phyloP scores from a whole-genome alignment of 768 basidiomycete genomes.

The Collybiopsis confluens region DNA sequence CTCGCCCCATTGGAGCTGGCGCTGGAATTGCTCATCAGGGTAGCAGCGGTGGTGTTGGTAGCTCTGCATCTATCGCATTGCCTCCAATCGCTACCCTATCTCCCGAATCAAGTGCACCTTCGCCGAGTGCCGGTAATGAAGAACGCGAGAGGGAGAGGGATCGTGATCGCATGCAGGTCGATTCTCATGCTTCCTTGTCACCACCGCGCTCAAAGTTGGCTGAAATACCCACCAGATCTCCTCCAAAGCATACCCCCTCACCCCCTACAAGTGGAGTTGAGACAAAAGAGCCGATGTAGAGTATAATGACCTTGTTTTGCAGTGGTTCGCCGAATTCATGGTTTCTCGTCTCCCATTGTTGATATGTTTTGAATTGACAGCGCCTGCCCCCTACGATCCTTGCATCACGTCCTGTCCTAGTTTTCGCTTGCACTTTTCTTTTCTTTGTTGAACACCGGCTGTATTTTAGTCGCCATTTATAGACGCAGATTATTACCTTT shows the following conservation, averaged over 20 bases:
- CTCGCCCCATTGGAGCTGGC: constrained; percentile 59
- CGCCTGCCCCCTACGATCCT: too few relatives aligned
- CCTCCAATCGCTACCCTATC: constrained; percentile 72
- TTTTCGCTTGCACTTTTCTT: too few relatives aligned
- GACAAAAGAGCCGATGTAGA: constrained; percentile 5
- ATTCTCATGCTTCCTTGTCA: constrained; percentile 17
- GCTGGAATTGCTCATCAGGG: constrained; percentile 36
- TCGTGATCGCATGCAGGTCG: constrained; percentile 44
- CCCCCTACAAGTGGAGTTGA: constrained; percentile 6
- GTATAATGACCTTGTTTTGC: background rate
- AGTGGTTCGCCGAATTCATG: too few relatives aligned
- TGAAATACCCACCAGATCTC: constrained; percentile 10
- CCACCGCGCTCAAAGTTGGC: constrained; percentile 10
- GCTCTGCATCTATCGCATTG: constrained; percentile 38
- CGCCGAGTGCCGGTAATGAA: constrained; percentile 33
- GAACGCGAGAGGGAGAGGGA: constrained; percentile 16
- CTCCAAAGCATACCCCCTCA: constrained; percentile 9
- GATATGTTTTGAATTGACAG: too few relatives aligned
- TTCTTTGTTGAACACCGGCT: too few relatives aligned
- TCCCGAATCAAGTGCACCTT: constrained; percentile 53
- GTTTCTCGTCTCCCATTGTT: too few relatives aligned
- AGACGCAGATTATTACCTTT: too few relatives aligned
- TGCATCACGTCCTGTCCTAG: too few relatives aligned
- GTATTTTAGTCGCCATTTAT: too few relatives aligned
- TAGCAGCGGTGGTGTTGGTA: constrained; percentile 14